Conservation (phyloP, 768 basidiomycete species). For the Serendipita sp. region DNA sequence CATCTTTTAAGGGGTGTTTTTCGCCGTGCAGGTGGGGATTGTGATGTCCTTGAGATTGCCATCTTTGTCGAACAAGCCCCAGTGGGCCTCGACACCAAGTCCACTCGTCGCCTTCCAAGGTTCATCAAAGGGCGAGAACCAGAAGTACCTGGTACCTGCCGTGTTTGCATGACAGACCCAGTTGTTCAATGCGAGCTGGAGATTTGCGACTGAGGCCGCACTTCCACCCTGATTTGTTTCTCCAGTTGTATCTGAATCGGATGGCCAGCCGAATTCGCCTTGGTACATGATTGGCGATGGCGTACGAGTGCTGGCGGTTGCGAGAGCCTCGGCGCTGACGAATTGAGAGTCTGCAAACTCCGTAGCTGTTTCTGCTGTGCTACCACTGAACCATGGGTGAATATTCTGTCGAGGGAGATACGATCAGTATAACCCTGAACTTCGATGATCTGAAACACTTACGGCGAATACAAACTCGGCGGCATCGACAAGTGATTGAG, state of each 20-base stretch:
- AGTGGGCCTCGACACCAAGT: background rate
- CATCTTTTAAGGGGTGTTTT: background rate
- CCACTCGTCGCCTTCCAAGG: constrained; percentile 1
- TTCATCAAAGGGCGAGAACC: background rate
- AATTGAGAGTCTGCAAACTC: background rate
- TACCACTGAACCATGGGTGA: background rate
- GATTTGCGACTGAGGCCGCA: background rate
- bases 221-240: background rate
- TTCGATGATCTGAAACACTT: too few species aligned
- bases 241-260: background rate
- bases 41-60: background rate
- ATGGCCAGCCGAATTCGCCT: constrained; percentile 8
- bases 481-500: background rate
- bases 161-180: constrained; percentile 5
- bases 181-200: constrained; percentile 4
- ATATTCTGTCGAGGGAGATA: background rate
- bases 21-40: background rate
- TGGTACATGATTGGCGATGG: background rate
- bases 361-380: background rate
- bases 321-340: background rate
- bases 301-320: background rate
- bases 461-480: background rate
- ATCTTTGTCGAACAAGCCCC: background rate
- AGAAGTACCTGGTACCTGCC: background rate
- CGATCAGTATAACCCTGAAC: too few species aligned